A percentile compares a stretch with the other conserved stretches of the same genome.
These are phyloP conservation scores for Coniochaeta sp. DNA, from an alignment of 2,329 filamentous ascomycete species.

Conservation along the genomic window DNA sequence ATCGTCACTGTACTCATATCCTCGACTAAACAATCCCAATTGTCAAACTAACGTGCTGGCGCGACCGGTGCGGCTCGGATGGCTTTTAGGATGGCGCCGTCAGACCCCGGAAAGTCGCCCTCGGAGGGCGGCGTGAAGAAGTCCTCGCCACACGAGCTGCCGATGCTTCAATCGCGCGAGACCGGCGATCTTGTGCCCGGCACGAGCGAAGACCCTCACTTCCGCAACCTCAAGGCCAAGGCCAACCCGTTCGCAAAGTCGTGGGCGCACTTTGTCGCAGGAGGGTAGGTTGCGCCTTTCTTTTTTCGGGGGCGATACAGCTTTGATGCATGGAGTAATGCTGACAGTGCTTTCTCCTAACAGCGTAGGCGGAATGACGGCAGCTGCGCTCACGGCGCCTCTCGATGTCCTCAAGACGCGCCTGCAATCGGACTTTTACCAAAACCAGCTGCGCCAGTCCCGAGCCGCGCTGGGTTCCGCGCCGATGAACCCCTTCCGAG, in stretches of 20 bases:
- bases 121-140: conserved; percentile 3
- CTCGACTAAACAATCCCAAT: background rate
- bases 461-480: conserved; percentile 52
- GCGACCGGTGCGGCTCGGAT: background rate
- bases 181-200: conserved; percentile 46
- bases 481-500: conserved; percentile 57
- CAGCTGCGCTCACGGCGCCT: conserved; percentile 85
- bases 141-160: conserved; percentile 7
- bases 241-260: conserved; percentile 59
- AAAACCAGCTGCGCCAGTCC: conserved; percentile 66
- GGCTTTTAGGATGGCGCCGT: conserved; percentile 1
- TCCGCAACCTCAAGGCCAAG: conserved; percentile 22
- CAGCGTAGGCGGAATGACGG: conserved; percentile 83
- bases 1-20: background rate
- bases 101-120: background rate
- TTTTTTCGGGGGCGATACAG: conserved; percentile 6
- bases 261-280: conserved; percentile 88
- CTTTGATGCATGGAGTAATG: background rate
- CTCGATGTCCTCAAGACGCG: conserved; percentile 92
- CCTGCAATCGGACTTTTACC: conserved; percentile 91
- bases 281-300: conserved; percentile 55
- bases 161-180: conserved; percentile 53
- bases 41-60: background rate
- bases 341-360: background rate
- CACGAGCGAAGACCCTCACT: conserved; percentile 10